Evolutionary conservation across 805 yeast species (phyloP).

Genomic region (Ogataea methylovora): DNA sequence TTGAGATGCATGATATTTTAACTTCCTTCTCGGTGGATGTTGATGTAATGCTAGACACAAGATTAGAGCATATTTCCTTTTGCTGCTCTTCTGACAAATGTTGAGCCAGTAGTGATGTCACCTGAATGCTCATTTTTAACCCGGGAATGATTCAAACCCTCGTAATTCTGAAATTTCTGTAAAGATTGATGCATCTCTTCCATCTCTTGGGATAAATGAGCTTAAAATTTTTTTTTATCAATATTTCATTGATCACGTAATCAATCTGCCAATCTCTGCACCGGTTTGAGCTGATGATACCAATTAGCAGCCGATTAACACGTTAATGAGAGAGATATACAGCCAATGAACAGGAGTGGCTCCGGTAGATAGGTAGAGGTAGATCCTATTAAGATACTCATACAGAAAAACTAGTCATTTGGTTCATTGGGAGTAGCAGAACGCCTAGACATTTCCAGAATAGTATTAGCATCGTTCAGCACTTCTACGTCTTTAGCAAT

Average conservation of each 20-base stretch:
- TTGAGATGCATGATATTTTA: conserved; percentile 3
- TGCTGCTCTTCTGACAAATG: conserved; percentile 8
- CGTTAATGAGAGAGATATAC: too few species aligned
- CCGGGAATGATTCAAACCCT: too few species aligned
- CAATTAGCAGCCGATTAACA: too few species aligned
- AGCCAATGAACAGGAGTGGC: background rate
- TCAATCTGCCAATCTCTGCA: too few species aligned
- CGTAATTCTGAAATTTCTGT: too few species aligned
- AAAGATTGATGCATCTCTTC: too few species aligned
- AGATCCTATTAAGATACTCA: background rate
- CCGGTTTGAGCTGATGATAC: too few species aligned
- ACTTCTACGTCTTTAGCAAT: conserved; percentile 34
- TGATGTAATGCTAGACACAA: conserved; percentile 1
- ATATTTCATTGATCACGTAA: too few species aligned
- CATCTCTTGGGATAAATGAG: too few species aligned
- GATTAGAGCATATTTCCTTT: conserved; percentile 3
- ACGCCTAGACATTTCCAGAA: conserved; percentile 11
- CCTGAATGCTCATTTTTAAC: conserved; percentile 4
- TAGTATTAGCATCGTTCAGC: conserved; percentile 33
- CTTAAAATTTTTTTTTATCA: too few species aligned
- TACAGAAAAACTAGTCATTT: background rate
- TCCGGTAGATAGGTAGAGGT: background rate
- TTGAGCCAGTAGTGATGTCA: conserved; percentile 8
- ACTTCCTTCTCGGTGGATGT: background rate
- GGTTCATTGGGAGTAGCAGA: background rate